phyloP scores from a whole-genome alignment of 805 yeast species.

The Suhomyces emberorum region DNA sequence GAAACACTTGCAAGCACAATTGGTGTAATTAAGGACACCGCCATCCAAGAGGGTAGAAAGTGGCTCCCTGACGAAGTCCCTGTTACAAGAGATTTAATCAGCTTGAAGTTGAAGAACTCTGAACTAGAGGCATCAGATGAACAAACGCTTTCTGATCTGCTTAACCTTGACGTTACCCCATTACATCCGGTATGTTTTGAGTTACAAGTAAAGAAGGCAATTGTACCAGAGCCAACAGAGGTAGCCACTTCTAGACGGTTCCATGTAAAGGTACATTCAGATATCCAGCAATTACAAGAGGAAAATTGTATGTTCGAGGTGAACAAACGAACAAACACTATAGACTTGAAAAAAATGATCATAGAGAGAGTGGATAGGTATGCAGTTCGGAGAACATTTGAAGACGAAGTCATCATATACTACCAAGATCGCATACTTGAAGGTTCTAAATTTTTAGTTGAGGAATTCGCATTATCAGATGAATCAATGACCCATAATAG shows the following conservation, averaged over 20 bases:
- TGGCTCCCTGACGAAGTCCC: not conserved
- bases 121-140: slow-evolving; percentile 6
- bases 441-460: not conserved
- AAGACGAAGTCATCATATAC: slow-evolving; percentile 21
- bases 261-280: slow-evolving; percentile 16
- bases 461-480: not conserved
- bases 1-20: slow-evolving; percentile 22
- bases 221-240: not conserved
- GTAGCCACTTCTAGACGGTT: slow-evolving; percentile 7
- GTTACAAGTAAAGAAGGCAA: not conserved
- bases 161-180: slow-evolving; percentile 29
- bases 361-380: slow-evolving; percentile 18
- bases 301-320: slow-evolving; percentile 20
- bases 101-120: not conserved
- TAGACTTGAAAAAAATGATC: slow-evolving; percentile 17
- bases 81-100: not conserved
- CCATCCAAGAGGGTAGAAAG: slow-evolving; percentile 10
- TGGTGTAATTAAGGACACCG: slow-evolving; percentile 15
- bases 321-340: slow-evolving; percentile 14
- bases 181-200: slow-evolving; percentile 12
- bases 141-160: slow-evolving; percentile 9
- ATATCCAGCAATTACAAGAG: slow-evolving; percentile 14
- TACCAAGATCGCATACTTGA: slow-evolving; percentile 6
- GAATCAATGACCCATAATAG: slow-evolving; percentile 5
- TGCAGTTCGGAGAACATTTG: slow-evolving; percentile 24